These are phyloP conservation scores for Trichophyton schoenleinii DNA, from an alignment of 2,329 filamentous ascomycete genomes.

Conservation along the genomic window DNA sequence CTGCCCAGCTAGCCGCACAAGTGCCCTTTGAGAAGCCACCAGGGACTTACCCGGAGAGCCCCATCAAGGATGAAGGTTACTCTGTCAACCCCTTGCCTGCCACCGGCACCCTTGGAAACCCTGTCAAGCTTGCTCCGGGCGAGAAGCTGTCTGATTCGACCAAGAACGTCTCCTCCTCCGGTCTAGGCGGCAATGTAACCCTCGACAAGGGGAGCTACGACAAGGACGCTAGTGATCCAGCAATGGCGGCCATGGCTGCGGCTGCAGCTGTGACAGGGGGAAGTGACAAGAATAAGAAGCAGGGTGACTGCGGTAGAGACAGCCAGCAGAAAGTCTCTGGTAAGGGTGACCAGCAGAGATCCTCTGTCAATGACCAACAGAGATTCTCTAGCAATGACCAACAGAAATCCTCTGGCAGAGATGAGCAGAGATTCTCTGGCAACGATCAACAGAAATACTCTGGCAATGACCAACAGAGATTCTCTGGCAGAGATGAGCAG, in stretches of 20 bases:
- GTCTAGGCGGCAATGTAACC: constrained; percentile 25
- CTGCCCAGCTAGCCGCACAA: constrained; percentile 53
- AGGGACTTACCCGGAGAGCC: constrained; percentile 62
- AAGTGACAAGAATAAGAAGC: too few species aligned
- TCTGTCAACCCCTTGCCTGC: constrained; percentile 49
- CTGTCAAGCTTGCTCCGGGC: constrained; percentile 64
- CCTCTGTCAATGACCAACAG: too few species aligned
- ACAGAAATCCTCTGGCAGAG: too few species aligned
- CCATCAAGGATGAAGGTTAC: constrained; percentile 36
- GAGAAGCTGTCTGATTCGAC: constrained; percentile 55
- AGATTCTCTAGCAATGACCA: too few species aligned
- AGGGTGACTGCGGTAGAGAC: too few species aligned
- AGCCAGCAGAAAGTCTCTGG: too few species aligned
- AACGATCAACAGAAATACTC: too few species aligned
- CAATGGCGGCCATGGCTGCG: constrained; percentile 20
- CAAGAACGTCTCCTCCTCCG: too few species aligned
- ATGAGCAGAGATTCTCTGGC: too few species aligned
- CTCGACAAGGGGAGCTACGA: constrained; percentile 79
- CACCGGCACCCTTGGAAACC: constrained; percentile 56
- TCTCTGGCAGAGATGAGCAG: constrained; percentile 12
- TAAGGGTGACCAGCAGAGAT: too few species aligned
- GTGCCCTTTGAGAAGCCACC: constrained; percentile 53
- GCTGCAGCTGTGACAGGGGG: constrained; percentile 7
- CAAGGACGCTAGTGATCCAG: constrained; percentile 45
- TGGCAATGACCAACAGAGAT: too few species aligned